Evolutionary conservation across 352 stramenopile genomes (phyloP).

Genomic region (Globisporangium lucens): DNA sequence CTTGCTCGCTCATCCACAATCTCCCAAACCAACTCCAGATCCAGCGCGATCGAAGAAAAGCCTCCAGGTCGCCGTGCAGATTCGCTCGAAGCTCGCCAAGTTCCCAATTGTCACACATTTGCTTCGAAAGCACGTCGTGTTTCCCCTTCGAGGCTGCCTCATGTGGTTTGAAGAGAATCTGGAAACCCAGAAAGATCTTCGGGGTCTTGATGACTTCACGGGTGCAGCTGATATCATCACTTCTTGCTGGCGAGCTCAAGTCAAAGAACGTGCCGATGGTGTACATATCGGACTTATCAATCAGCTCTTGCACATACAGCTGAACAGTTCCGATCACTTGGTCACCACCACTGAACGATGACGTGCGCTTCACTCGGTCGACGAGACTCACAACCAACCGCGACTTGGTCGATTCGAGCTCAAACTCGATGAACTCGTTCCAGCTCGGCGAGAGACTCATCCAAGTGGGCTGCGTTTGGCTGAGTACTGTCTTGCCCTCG

Average conservation of each 20-base stretch:
- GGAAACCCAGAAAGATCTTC: slow-evolving; percentile 16
- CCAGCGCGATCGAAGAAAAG: slow-evolving; percentile 45
- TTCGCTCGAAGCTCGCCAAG: slow-evolving; percentile 33
- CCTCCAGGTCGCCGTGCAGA: slow-evolving; percentile 49
- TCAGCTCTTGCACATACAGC: slow-evolving; percentile 36
- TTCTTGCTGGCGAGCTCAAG: not conserved
- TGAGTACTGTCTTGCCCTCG: slow-evolving; percentile 32
- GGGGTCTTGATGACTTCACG: slow-evolving; percentile 18
- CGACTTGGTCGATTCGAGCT: slow-evolving; percentile 32
- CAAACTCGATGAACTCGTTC: slow-evolving; percentile 60
- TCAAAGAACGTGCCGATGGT: slow-evolving; percentile 22
- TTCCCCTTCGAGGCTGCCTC: not conserved
- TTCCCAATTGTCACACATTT: slow-evolving; percentile 43
- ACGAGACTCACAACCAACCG: slow-evolving; percentile 41
- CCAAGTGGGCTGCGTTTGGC: slow-evolving; percentile 39
- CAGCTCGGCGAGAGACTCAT: slow-evolving; percentile 58
- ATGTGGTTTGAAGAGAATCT: slow-evolving; percentile 14
- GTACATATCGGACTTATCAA: slow-evolving; percentile 22
- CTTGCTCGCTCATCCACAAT: slow-evolving; percentile 38
- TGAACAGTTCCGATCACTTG: slow-evolving; percentile 38
- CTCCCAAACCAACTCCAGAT: slow-evolving; percentile 56
- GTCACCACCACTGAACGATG: slow-evolving; percentile 9
- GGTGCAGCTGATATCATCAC: not conserved
- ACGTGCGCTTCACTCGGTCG: slow-evolving; percentile 26
- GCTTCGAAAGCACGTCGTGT: not conserved